phyloP scores from a whole-genome alignment of 108 stramenopile genomes.

The Nannochloropsis salina region DNA sequence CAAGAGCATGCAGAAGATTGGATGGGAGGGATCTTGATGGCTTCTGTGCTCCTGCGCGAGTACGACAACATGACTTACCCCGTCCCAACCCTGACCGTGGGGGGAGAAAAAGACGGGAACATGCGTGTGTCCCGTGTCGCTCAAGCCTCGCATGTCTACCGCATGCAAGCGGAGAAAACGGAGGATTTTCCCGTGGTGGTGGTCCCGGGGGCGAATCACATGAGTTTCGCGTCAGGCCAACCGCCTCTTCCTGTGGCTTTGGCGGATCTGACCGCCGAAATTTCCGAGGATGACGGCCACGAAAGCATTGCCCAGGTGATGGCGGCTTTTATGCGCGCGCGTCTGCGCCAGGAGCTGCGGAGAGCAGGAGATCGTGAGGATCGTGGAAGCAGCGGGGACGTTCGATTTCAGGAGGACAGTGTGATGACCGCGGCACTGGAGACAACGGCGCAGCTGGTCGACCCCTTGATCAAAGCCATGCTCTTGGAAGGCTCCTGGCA shows the following conservation, averaged over 20 bases:
- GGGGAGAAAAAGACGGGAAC: conserved; percentile 17
- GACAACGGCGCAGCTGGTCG: background rate
- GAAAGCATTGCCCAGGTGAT: background rate
- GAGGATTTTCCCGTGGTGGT: background rate
- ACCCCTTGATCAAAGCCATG: conserved; percentile 6
- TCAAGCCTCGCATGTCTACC: background rate
- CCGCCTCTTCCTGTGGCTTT: background rate
- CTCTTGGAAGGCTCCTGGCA: conserved; percentile 22
- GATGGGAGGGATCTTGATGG: background rate
- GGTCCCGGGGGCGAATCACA: conserved; percentile 2
- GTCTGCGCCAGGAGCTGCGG: background rate
- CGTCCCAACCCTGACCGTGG: conserved; percentile 21
- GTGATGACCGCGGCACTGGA: background rate
- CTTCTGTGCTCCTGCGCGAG: background rate
- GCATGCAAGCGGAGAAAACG: background rate
- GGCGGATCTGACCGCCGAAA: conserved; percentile 18
- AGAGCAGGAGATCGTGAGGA: background rate
- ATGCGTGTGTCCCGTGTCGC: conserved; percentile 4
- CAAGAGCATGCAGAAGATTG: background rate
- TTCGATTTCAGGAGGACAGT: background rate
- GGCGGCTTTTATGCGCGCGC: background rate
- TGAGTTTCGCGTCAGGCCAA: background rate
- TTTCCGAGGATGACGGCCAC: conserved; percentile 19
- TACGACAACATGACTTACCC: background rate
- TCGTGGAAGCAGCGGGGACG: background rate